A percentile compares a stretch with the other conserved stretches of the same genome.
Evolutionary conservation across 2,329 filamentous ascomycete genomes (phyloP).

Genomic region (Claviceps quebecensis): DNA sequence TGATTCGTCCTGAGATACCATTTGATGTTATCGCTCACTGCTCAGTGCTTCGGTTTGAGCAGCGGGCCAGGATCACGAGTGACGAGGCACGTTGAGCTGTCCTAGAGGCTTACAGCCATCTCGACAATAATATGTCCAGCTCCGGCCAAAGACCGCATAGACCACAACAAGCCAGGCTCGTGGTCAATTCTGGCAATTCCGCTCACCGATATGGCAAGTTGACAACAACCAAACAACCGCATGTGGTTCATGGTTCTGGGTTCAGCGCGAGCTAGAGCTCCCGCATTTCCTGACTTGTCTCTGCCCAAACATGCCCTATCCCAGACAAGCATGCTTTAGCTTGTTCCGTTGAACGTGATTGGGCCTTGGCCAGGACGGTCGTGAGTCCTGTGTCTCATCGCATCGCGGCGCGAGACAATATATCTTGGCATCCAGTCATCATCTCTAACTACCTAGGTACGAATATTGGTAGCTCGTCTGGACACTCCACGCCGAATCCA

Average conservation of each 20-base stretch:
- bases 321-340: slow-evolving; percentile 1
- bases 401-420: slow-evolving; percentile 1
- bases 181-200: no score
- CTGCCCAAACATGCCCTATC: slow-evolving; percentile 2
- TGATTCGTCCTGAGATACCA: neutral
- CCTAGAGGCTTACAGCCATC: no score
- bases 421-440: neutral
- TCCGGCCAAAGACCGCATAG: no score
- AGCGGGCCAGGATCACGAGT: no score
- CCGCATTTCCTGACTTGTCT: slow-evolving; percentile 1
- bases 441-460: no score
- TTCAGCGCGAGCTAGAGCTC: neutral
- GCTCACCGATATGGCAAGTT: no score
- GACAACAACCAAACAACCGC: neutral
- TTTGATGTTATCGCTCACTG: no score
- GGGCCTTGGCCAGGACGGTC: neutral
- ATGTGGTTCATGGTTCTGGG: neutral
- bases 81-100: no score
- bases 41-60: no score
- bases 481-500: neutral
- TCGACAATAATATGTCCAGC: no score
- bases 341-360: neutral
- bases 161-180: no score
- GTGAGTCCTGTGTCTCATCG: neutral
- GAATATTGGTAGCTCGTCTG: neutral